Conservation (phyloP, 148 eudicot species). For the Chenopodium album region DNA sequence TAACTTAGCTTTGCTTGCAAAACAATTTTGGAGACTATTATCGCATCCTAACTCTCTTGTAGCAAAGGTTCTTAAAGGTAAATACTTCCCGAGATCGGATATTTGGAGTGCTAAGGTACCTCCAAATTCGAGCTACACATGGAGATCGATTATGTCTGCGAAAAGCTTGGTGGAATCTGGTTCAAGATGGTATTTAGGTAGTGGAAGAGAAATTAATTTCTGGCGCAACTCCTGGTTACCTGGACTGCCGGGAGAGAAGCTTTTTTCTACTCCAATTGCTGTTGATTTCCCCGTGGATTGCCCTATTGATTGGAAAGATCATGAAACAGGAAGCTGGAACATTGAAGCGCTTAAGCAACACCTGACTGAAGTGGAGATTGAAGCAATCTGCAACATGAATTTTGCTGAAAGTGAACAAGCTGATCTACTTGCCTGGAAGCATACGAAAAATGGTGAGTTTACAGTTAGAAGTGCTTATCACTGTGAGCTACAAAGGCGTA, state of each 20-base stretch:
- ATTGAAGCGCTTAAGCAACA: background rate
- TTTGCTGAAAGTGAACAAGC: background rate
- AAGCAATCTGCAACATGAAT: no score
- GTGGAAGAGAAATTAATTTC: background rate
- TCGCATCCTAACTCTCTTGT: background rate
- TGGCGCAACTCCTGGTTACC: background rate
- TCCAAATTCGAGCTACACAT: background rate
- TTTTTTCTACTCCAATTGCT: background rate
- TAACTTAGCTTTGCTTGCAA: background rate
- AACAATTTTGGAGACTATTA: background rate
- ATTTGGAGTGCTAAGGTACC: background rate
- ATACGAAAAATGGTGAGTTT: background rate
- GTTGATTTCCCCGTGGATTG: no score
- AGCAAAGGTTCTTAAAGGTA: background rate
- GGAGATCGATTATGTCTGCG: no score
- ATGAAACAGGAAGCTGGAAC: background rate
- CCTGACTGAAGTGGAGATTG: background rate
- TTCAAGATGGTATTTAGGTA: background rate
- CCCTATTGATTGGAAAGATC: no score
- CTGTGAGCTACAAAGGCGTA: no score
- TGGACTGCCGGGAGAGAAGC: background rate
- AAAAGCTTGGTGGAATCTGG: background rate
- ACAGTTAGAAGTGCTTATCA: background rate
- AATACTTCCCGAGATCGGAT: background rate
- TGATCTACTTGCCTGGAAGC: background rate